Percentiles rank a stretch among this genome's conserved stretches.
Conservation (phyloP, 352 stramenopile genomes). For the Lagenidium sp. region DNA sequence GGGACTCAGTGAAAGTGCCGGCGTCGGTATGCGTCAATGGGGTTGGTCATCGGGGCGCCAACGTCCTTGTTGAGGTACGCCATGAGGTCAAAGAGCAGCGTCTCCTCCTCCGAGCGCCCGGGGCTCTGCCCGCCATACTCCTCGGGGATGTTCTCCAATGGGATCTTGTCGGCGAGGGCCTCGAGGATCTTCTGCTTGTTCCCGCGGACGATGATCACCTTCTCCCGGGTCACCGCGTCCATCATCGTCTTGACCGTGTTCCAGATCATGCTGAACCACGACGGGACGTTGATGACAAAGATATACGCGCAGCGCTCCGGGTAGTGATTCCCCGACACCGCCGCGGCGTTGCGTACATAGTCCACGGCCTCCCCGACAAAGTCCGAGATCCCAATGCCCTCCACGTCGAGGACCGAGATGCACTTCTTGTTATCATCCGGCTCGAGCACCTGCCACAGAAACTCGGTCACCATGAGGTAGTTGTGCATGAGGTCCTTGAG, state of each 20-base stretch:
- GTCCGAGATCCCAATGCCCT: conserved; percentile 76
- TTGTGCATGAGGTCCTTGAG: conserved; percentile 81
- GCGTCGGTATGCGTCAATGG: conserved; percentile 24
- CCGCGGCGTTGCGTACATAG: conserved; percentile 67
- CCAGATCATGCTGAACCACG: conserved; percentile 92
- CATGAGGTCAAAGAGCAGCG: conserved; percentile 67
- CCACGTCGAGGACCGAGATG: conserved; percentile 79
- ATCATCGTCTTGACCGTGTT: conserved; percentile 90
- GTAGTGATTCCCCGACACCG: conserved; percentile 88
- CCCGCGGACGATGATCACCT: conserved; percentile 85
- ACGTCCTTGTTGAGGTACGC: conserved; percentile 62
- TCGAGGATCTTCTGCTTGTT: conserved; percentile 78
- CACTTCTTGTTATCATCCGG: conserved; percentile 80
- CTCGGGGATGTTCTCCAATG: conserved; percentile 65
- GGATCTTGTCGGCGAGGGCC: conserved; percentile 60
- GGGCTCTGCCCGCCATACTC: conserved; percentile 67
- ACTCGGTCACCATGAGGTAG: conserved; percentile 82
- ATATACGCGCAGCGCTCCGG: conserved; percentile 91
- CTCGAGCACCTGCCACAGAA: conserved; percentile 79
- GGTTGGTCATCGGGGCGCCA: conserved; percentile 37
- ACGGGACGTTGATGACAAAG: conserved; percentile 92
- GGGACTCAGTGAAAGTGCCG: too few relatives aligned
- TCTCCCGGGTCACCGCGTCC: conserved; percentile 90
- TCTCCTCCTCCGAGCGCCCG: conserved; percentile 57
- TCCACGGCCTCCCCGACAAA: conserved; percentile 84